These are phyloP conservation scores for Aspergillus leporis DNA, from an alignment of 495 filamentous ascomycete species.

Conservation along the genomic window DNA sequence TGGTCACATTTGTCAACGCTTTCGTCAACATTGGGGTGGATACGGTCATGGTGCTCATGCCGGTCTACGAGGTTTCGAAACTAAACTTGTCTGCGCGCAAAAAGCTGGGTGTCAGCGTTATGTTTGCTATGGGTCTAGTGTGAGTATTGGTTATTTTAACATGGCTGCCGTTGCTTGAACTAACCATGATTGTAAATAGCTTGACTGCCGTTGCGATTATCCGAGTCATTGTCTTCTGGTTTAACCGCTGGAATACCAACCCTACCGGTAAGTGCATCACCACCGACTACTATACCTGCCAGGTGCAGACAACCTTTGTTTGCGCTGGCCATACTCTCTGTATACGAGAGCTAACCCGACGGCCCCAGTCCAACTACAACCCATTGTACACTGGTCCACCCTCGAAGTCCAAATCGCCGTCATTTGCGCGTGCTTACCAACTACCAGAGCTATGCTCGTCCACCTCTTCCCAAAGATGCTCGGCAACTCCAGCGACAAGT, in stretches of 20 bases:
- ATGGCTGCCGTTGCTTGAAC: not conserved
- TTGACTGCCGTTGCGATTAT: slow-evolving; percentile 32
- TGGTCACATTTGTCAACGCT: slow-evolving; percentile 29
- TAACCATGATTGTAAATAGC: slow-evolving; percentile 4
- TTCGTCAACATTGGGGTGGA: slow-evolving; percentile 35
- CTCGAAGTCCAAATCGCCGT: slow-evolving; percentile 35
- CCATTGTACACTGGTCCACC: slow-evolving; percentile 33
- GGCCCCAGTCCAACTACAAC: slow-evolving; percentile 25
- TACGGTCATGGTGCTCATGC: slow-evolving; percentile 29
- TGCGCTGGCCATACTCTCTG: not conserved
- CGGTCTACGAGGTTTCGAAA: slow-evolving; percentile 32
- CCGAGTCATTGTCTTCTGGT: slow-evolving; percentile 32
- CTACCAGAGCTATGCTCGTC: slow-evolving; percentile 20
- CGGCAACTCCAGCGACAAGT: slow-evolving; percentile 1
- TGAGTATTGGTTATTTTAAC: slow-evolving; percentile 8
- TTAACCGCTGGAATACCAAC: slow-evolving; percentile 27
- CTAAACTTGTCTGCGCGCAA: slow-evolving; percentile 31
- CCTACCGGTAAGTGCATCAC: slow-evolving; percentile 23
- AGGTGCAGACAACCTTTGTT: too few relatives aligned
- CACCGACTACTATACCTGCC: too few relatives aligned
- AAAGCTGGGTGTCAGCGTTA: slow-evolving; percentile 34
- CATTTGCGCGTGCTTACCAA: slow-evolving; percentile 33
- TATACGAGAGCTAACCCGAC: not conserved
- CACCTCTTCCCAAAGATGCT: slow-evolving; percentile 20
- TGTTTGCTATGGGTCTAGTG: slow-evolving; percentile 37